These are phyloP conservation scores for Dipsacomyces acuminosporus DNA, from an alignment of 371 early-diverging fungal species.

Conservation along the genomic window DNA sequence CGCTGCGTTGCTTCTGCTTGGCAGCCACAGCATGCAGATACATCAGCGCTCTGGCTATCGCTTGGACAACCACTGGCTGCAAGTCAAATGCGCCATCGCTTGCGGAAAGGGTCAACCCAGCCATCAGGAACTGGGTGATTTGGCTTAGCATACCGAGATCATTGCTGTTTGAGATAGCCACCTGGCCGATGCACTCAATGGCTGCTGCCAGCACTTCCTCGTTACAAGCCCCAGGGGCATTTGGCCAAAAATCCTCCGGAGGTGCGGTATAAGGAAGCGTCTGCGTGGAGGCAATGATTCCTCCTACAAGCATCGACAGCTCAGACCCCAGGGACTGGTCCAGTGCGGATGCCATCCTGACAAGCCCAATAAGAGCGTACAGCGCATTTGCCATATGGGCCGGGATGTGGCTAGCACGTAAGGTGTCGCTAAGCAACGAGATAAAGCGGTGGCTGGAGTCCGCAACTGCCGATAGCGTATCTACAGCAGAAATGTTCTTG, in stretches of 20 bases:
- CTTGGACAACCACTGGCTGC: constrained; percentile 7
- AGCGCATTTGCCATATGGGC: constrained; percentile 24
- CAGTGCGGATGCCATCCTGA: constrained; percentile 5
- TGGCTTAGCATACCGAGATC: constrained; percentile 11
- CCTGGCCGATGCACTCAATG: constrained; percentile 18
- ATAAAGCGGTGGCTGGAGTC: neutral
- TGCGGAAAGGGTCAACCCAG: constrained; percentile 5
- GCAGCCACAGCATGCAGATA: constrained; percentile 4
- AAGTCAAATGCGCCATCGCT: neutral
- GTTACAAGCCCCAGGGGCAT: neutral
- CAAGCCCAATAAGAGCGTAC: constrained; percentile 13
- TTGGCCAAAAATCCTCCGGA: constrained; percentile 11
- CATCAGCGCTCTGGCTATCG: constrained; percentile 9
- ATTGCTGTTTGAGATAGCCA: constrained; percentile 9
- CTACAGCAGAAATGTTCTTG: neutral
- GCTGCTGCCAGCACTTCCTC: constrained; percentile 22
- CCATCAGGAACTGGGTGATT: constrained; percentile 18
- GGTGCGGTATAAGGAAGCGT: constrained; percentile 3
- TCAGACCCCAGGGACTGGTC: constrained; percentile 19
- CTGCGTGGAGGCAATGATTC: neutral
- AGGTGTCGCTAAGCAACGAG: neutral
- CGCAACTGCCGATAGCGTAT: neutral
- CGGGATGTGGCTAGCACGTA: constrained; percentile 9
- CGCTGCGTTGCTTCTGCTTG: too few relatives aligned
- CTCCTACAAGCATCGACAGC: constrained; percentile 5